A percentile compares a stretch with the other conserved stretches of the same genome.
These are phyloP conservation scores for Aspergillus sp. DNA, from an alignment of 2,329 filamentous ascomycete genomes.

Conservation along the genomic window DNA sequence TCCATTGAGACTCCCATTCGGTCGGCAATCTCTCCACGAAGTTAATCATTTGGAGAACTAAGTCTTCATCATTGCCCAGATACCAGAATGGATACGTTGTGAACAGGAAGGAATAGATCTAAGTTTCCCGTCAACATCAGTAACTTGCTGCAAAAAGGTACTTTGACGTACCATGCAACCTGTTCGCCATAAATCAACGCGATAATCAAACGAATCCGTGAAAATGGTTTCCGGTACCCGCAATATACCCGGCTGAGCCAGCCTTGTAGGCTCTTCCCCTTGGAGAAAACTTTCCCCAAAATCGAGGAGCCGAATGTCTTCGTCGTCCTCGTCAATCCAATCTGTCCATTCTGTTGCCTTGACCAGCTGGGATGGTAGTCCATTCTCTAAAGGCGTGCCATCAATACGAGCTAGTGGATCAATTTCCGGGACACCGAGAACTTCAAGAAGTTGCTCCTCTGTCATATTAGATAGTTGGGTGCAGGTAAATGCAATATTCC, in stretches of 20 bases:
- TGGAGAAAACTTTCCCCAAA: conserved; percentile 25
- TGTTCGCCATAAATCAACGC: conserved; percentile 34
- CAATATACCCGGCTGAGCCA: conserved; percentile 26
- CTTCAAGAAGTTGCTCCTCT: conserved; percentile 18
- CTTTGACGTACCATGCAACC: conserved; percentile 21
- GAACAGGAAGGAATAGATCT: conserved; percentile 24
- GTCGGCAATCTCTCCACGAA: conserved; percentile 20
- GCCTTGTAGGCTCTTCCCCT: conserved; percentile 19
- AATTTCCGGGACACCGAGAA: conserved; percentile 19
- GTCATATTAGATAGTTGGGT: conserved; percentile 11
- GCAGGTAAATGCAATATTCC: conserved; percentile 28
- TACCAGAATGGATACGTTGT: conserved; percentile 17
- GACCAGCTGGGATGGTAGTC: conserved; percentile 24
- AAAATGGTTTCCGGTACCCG: conserved; percentile 33
- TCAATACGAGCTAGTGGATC: conserved; percentile 20
- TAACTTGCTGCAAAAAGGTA: too few relatives aligned
- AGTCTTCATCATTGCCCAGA: conserved; percentile 14
- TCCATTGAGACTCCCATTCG: conserved; percentile 21
- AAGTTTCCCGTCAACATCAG: too few relatives aligned
- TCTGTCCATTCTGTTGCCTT: conserved; percentile 23
- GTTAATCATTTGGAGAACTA: conserved; percentile 22
- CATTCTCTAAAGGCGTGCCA: conserved; percentile 20
- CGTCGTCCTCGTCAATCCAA: conserved; percentile 27
- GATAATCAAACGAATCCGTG: conserved; percentile 27
- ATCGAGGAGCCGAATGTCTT: conserved; percentile 25